Conservation (phyloP, 2,329 filamentous ascomycete species). For the Botrytis tulipae region DNA sequence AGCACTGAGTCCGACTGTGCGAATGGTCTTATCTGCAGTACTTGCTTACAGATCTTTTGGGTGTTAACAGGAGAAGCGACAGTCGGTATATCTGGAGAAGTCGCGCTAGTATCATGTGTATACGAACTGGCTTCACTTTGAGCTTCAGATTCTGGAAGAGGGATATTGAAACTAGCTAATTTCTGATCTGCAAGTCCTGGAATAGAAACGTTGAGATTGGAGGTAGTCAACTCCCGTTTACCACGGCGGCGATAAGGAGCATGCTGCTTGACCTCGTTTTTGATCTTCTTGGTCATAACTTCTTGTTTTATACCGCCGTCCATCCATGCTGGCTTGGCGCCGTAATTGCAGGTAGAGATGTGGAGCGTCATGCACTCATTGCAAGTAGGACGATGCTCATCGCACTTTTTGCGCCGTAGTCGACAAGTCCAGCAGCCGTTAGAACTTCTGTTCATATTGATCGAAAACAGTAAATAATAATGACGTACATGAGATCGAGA, state of each 20-base stretch:
- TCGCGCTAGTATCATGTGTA: conserved; percentile 5
- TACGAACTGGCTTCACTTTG: neutral
- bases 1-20: conserved; percentile 37
- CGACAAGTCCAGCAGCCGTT: conserved; percentile 45
- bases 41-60: conserved; percentile 9
- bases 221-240: conserved; percentile 20
- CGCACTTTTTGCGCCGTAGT: conserved; percentile 60
- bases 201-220: conserved; percentile 16
- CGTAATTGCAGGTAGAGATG: conserved; percentile 54
- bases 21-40: conserved; percentile 23
- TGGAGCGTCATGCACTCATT: conserved; percentile 50
- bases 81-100: neutral
- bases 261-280: conserved; percentile 55
- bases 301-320: conserved; percentile 42
- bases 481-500: neutral
- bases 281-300: conserved; percentile 52
- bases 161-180: neutral
- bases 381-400: conserved; percentile 53
- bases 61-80: neutral
- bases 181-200: conserved; percentile 18
- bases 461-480: neutral
- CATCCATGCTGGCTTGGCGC: conserved; percentile 39
- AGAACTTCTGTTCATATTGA: conserved; percentile 8
- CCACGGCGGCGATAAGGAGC: conserved; percentile 48
- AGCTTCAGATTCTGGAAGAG: neutral